A percentile compares a stretch with the other conserved stretches of the same genome.
Evolutionary conservation across 2,329 filamentous ascomycete genomes (phyloP).

Genomic region (Fusarium foetens): DNA sequence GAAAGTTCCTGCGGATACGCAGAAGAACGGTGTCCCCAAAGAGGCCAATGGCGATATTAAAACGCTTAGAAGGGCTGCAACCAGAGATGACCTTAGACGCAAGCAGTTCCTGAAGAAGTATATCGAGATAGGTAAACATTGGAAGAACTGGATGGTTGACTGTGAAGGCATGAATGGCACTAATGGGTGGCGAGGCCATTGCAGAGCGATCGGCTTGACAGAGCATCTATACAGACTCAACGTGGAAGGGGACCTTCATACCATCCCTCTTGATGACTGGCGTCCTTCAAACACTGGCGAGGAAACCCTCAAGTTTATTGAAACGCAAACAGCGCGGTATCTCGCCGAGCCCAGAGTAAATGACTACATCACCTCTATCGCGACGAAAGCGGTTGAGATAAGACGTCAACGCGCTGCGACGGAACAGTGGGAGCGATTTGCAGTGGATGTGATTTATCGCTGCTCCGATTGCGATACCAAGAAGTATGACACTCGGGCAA

Average conservation of each 20-base stretch:
- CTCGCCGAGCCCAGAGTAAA: accelerated
- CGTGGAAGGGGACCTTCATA: background rate
- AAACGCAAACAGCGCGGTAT: background rate
- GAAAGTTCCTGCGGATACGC: accelerated
- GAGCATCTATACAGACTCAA: background rate
- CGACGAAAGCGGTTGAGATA: accelerated
- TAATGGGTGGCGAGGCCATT: background rate
- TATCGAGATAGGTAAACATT: background rate
- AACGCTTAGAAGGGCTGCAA: background rate
- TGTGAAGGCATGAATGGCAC: background rate
- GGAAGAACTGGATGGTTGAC: background rate
- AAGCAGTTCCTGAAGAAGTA: constrained; percentile 1
- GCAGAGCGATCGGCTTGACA: background rate
- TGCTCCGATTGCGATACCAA: accelerated
- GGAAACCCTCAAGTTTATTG: background rate
- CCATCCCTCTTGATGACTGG: background rate
- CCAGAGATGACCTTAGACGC: background rate
- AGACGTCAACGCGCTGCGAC: background rate
- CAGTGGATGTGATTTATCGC: background rate
- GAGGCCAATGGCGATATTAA: background rate
- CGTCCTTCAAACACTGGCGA: background rate
- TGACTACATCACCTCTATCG: accelerated
- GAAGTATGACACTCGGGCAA: background rate
- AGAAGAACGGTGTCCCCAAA: too few relatives aligned
- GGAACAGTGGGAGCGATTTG: background rate